phyloP scores from a whole-genome alignment of 148 eudicot genomes.

The Euryodendron excelsum region DNA sequence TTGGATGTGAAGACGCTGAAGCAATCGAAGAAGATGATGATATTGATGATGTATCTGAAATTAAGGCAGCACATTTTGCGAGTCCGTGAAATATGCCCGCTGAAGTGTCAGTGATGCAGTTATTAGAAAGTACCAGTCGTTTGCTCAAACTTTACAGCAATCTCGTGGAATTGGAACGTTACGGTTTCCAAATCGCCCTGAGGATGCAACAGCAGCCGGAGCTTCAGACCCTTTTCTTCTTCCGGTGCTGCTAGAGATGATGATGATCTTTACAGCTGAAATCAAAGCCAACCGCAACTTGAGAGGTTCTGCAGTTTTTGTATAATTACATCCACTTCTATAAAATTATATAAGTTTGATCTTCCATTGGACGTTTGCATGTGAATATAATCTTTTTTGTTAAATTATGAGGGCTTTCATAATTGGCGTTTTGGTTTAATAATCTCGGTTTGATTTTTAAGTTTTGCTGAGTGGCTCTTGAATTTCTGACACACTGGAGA shows the following conservation, averaged over 20 bases:
- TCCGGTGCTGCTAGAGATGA: conserved; percentile 8
- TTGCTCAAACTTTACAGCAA: conserved; percentile 38
- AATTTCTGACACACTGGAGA: no score
- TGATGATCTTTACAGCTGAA: conserved; percentile 26
- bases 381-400: no score
- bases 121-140: conserved; percentile 31
- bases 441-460: no score
- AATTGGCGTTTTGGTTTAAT: no score
- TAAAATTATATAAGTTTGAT: no score
- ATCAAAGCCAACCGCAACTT: no score
- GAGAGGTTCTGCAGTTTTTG: no score
- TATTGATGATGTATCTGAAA: conserved; percentile 27
- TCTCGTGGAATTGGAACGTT: conserved; percentile 36
- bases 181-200: conserved; percentile 25
- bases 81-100: conserved; percentile 38
- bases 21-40: conserved; percentile 41
- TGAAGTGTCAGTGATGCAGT: conserved; percentile 41
- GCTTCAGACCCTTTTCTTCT: conserved; percentile 25
- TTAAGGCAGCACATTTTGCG: conserved; percentile 35
- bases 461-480: no score
- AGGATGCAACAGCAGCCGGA: conserved; percentile 10
- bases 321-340: no score
- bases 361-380: no score
- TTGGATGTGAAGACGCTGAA: conserved; percentile 11
- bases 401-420: no score